Evolutionary conservation across 2,329 filamentous ascomycete species (phyloP).

Genomic region (Colletotrichum somersetense): DNA sequence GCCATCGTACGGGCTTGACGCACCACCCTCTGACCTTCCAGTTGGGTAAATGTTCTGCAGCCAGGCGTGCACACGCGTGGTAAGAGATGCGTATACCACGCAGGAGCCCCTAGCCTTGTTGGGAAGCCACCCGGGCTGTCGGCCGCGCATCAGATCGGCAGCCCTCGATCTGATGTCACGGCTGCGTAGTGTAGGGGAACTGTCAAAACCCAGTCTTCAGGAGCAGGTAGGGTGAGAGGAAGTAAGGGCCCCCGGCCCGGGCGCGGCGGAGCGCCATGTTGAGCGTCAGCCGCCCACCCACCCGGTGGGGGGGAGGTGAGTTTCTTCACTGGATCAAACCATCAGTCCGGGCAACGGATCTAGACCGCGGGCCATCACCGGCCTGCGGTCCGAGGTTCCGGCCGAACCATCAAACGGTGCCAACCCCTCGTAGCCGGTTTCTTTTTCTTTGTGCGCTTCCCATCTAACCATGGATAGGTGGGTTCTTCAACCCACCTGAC

Average conservation of each 20-base stretch:
- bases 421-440: neutral
- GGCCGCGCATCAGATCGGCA: neutral
- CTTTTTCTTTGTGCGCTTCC: neutral
- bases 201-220: neutral
- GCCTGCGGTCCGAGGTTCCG: neutral
- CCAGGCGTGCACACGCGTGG: neutral
- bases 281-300: neutral
- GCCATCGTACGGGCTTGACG: neutral
- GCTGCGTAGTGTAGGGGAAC: neutral
- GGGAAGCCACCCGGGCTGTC: neutral
- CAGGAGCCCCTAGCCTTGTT: neutral
- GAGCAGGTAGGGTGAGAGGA: neutral
- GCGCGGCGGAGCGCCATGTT: neutral
- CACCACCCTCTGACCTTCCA: neutral
- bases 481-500: neutral
- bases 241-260: neutral
- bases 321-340: neutral
- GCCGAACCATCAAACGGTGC: neutral
- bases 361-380: neutral
- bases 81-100: neutral
- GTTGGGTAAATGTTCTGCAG: conserved; percentile 8
- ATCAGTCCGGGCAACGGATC: neutral
- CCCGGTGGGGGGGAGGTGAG: neutral
- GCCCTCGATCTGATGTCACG: neutral
- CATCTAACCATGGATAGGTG: neutral